Evolutionary conservation across 495 filamentous ascomycete genomes (phyloP).

Genomic region (Daldinia vernicosa): DNA sequence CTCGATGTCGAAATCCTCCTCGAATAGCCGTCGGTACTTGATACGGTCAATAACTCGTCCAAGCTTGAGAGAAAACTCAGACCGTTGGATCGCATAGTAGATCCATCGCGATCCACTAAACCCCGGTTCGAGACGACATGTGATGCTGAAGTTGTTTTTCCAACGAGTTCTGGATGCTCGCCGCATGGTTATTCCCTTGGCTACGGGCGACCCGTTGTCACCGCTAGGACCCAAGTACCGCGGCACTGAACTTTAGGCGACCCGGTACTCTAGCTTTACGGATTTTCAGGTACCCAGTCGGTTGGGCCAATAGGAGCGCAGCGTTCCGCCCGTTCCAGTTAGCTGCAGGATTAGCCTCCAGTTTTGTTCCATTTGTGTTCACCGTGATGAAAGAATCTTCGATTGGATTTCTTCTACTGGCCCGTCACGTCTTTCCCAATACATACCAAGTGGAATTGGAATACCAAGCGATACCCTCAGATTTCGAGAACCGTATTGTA

Average conservation of each 20-base stretch:
- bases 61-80: conserved; percentile 31
- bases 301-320: conserved; percentile 41
- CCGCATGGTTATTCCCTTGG: conserved; percentile 17
- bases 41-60: conserved; percentile 30
- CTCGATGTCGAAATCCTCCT: not conserved
- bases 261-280: conserved; percentile 25
- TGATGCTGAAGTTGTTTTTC: conserved; percentile 35
- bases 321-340: conserved; percentile 42
- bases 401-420: conserved; percentile 29
- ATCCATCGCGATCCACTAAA: conserved; percentile 43
- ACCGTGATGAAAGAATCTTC: conserved; percentile 45
- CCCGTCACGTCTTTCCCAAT: conserved; percentile 5
- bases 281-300: conserved; percentile 49
- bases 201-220: conserved; percentile 30
- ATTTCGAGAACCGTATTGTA: conserved; percentile 24
- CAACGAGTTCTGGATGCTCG: conserved; percentile 34
- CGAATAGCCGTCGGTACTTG: conserved; percentile 42
- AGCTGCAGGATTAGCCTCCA: conserved; percentile 43
- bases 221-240: conserved; percentile 34
- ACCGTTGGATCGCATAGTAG: conserved; percentile 39
- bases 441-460: conserved; percentile 9
- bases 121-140: conserved; percentile 37
- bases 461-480: conserved; percentile 4
- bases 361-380: conserved; percentile 45
- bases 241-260: conserved; percentile 14